These are phyloP conservation scores for Ophiorrhiza pumila DNA, from an alignment of 257 asterid genomes.

Conservation along the genomic window DNA sequence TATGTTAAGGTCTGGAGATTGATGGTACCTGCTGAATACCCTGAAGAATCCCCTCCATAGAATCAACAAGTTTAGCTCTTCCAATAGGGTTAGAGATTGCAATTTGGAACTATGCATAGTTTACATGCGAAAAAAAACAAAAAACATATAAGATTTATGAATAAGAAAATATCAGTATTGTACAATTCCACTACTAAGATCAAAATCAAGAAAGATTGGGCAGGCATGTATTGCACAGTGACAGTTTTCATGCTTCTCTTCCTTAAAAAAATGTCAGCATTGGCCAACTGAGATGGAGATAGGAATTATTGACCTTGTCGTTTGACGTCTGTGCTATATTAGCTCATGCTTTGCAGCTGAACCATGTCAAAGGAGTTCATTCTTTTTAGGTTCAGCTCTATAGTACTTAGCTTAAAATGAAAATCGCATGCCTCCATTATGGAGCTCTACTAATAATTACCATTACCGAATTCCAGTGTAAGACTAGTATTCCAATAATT, in stretches of 20 bases:
- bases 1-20: background rate
- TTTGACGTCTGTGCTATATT: background rate
- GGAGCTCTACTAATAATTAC: background rate
- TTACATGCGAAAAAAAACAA: slow-evolving; percentile 5
- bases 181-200: background rate
- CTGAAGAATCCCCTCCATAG: slow-evolving; percentile 65
- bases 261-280: background rate
- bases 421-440: background rate
- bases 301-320: background rate
- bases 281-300: background rate
- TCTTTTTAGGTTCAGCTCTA: background rate
- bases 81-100: slow-evolving; percentile 69
- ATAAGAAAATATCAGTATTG: background rate
- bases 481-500: background rate
- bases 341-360: background rate
- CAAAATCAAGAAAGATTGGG: background rate
- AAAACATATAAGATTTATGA: slow-evolving; percentile 4
- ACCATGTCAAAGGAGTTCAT: background rate
- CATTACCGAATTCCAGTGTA: background rate
- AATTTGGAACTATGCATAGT: slow-evolving; percentile 61
- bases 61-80: slow-evolving; percentile 57
- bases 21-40: slow-evolving; percentile 66
- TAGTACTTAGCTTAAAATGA: background rate
- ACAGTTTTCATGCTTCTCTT: background rate
- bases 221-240: background rate